Base-by-base conservation (phyloP, 1,284 basidiomycete species). In the Moniliophthora roreri region DNA sequence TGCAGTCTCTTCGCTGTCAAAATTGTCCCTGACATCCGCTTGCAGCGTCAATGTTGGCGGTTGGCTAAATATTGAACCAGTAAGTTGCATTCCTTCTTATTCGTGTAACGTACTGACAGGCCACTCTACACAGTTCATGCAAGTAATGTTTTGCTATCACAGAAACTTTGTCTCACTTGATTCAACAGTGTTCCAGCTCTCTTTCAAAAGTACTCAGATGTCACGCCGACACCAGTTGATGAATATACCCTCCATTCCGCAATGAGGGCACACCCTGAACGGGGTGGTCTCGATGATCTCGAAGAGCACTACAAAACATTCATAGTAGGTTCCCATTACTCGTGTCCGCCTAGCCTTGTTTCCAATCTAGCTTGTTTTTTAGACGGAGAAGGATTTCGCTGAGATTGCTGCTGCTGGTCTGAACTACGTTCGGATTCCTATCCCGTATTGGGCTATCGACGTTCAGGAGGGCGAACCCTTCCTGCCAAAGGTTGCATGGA, bases 321-420 rank as follows among this genome's bases (percentile, higher is more conserved):
- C 68, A 87, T 94, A 60, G 90, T 91, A 59, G 56, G 81, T 67
- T 70, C 72, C 41, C 40, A 40, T 21, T 23, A 16, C 35, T 16
- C 16, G 40, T 34, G 37, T 32, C 20, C 36, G 49, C 10, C 46
- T 26, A 36, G 18, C 57, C 50, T 32, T 58, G 9, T 45, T 48
- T 51, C 45, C 53, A 42, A 41, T 42, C 9, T 26, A 32, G n/a
- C 28, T 13, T 10, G 7, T 10, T n/a, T 11, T n/a, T 42, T 52
- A 91, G 85, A 97, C 94, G 48, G 95, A 98, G 69, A 71, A 89
- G 68, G 96, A 98, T 67, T 96, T 98, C 65, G 92, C 91, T 26
- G 78, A 92, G 63, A 96, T 98, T 60, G 94, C 93, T 35, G 87
- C 79, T 7, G 95, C 95, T 10, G 95, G 95, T 21, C 77, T 98